These are phyloP conservation scores for Parascedosporium putredinis DNA, from an alignment of 2,329 filamentous ascomycete species.

Conservation along the genomic window DNA sequence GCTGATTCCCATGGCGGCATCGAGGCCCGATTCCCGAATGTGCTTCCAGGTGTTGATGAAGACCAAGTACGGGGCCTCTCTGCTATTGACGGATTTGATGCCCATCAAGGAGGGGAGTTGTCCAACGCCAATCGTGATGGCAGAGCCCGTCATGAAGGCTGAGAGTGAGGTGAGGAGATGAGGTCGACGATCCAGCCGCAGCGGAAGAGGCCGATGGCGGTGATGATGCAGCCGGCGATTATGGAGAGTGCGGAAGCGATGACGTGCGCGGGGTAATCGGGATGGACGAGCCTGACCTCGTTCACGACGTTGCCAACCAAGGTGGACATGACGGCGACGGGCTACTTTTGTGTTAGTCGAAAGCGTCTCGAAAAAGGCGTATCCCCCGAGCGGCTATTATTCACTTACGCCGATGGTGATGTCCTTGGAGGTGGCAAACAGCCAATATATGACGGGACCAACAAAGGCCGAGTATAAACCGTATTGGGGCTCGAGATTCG, in stretches of 20 bases:
- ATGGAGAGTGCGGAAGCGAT: conserved; percentile 73
- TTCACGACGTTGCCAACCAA: conserved; percentile 74
- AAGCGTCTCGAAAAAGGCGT: background rate
- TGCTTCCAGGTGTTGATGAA: conserved; percentile 74
- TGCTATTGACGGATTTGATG: conserved; percentile 61
- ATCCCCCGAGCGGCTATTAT: too few species aligned
- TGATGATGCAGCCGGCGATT: conserved; percentile 66
- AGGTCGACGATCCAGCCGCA: conserved; percentile 87
- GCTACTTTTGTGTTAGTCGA: conserved; percentile 35
- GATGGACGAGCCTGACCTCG: conserved; percentile 45
- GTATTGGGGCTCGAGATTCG: conserved; percentile 36
- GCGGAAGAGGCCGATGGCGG: conserved; percentile 67
- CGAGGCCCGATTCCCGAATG: conserved; percentile 55
- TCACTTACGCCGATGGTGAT: conserved; percentile 81
- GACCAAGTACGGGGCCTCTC: conserved; percentile 69
- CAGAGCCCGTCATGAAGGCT: conserved; percentile 95
- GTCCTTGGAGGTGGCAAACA: conserved; percentile 96
- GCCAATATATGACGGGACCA: conserved; percentile 91
- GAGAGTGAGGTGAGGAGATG: conserved; percentile 86
- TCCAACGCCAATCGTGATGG: conserved; percentile 75
- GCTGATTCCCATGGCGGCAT: conserved; percentile 82
- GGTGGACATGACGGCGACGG: conserved; percentile 91
- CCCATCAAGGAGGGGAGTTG: conserved; percentile 79
- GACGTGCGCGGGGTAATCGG: conserved; percentile 49
- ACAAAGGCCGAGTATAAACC: conserved; percentile 73